Conservation (phyloP, 139 green algal species). For the Gonium pectorale region DNA sequence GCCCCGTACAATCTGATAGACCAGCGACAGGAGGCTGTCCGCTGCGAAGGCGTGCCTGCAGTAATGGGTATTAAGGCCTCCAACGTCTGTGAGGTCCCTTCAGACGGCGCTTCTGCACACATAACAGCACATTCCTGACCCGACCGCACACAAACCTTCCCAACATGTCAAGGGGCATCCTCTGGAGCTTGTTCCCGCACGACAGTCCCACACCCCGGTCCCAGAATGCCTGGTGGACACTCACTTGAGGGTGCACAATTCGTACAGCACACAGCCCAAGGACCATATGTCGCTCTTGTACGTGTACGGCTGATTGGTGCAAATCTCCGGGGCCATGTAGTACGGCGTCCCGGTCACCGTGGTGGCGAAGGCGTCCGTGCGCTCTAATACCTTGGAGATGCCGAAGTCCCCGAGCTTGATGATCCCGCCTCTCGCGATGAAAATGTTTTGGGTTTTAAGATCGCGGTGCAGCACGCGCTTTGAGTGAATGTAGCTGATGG, state of each 20-base stretch:
- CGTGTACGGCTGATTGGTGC: constrained; percentile 76
- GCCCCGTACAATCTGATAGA: constrained; percentile 78
- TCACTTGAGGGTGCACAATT: constrained; percentile 82
- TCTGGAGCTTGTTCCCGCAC: no score
- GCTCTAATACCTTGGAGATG: constrained; percentile 78
- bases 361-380: constrained; percentile 71
- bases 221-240: no score
- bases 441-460: constrained; percentile 88
- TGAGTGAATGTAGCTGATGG: constrained; percentile 72
- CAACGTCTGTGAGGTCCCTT: no score
- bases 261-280: constrained; percentile 88
- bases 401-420: constrained; percentile 91
- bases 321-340: constrained; percentile 74
- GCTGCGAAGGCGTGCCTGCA: constrained; percentile 77
- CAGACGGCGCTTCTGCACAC: no score
- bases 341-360: constrained; percentile 75
- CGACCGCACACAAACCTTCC: no score
- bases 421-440: constrained; percentile 75
- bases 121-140: no score
- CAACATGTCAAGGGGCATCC: no score
- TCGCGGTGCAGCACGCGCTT: constrained; percentile 73
- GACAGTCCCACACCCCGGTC: no score
- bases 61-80: not conserved
- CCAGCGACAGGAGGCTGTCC: constrained; percentile 70
- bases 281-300: constrained; percentile 89